Conservation (phyloP, 2,329 filamentous ascomycete species). For the Sporothrix dimorphospora region DNA sequence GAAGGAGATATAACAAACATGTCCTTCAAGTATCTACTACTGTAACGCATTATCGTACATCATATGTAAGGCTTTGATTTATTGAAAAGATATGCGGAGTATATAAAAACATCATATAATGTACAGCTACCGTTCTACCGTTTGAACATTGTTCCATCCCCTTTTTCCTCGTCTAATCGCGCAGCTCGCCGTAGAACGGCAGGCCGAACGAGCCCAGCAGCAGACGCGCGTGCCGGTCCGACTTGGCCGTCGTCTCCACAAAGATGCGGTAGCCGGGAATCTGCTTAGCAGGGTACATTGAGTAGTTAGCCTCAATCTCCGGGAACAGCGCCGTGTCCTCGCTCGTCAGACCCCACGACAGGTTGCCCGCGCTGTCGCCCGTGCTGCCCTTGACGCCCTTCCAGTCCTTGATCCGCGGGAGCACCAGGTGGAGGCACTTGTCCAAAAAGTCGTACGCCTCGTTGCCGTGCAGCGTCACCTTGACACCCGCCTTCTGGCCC, state of each 20-base stretch:
- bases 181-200: conserved; percentile 70
- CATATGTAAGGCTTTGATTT: conserved; percentile 2
- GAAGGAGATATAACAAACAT: background rate
- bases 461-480: conserved; percentile 75
- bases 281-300: conserved; percentile 66
- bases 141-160: background rate
- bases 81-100: conserved; percentile 11
- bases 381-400: conserved; percentile 67
- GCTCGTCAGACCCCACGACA: conserved; percentile 77
- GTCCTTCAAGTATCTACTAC: background rate
- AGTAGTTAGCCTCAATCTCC: conserved; percentile 89
- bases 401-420: conserved; percentile 97
- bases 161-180: conserved; percentile 32
- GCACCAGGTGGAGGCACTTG: conserved; percentile 85
- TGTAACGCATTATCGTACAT: background rate
- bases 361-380: conserved; percentile 86
- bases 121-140: background rate
- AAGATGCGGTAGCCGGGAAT: conserved; percentile 84
- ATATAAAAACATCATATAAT: conserved; percentile 18
- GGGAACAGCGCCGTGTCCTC: conserved; percentile 84
- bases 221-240: conserved; percentile 81
- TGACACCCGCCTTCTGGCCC: conserved; percentile 74
- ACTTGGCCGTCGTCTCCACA: conserved; percentile 81
- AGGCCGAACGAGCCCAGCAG: conserved; percentile 73
- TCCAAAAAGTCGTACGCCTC: conserved; percentile 88